Conservation (phyloP, 1,284 basidiomycete species). For the Porodaedalea pini region DNA sequence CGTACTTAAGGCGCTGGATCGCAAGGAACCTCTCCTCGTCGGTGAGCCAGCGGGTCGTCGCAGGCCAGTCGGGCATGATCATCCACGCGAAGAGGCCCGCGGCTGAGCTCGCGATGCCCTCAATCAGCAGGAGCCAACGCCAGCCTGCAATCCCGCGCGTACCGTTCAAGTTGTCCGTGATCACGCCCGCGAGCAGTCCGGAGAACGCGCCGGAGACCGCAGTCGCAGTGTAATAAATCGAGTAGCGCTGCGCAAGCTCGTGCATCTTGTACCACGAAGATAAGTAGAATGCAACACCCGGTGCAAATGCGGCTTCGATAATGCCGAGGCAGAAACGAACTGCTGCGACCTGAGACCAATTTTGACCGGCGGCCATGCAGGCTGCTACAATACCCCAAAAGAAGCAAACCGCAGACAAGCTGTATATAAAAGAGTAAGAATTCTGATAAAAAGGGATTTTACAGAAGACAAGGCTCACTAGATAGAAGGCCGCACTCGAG, state of each 20-base stretch:
- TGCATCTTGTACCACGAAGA: conserved; percentile 37
- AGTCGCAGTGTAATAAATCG: conserved; percentile 40
- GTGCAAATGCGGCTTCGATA: conserved; percentile 61
- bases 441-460: background rate
- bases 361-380: conserved; percentile 23
- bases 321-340: conserved; percentile 35
- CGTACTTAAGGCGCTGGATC: conserved; percentile 36
- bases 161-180: conserved; percentile 49
- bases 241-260: conserved; percentile 25
- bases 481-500: conserved; percentile 5
- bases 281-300: conserved; percentile 63
- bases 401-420: conserved; percentile 23
- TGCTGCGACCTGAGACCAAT: conserved; percentile 22
- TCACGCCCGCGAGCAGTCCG: conserved; percentile 51
- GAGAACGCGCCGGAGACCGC: conserved; percentile 54
- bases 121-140: conserved; percentile 56
- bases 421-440: conserved; percentile 1
- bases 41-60: conserved; percentile 38
- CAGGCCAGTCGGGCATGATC: conserved; percentile 36
- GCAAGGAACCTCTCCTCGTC: conserved; percentile 38
- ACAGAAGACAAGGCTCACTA: background rate
- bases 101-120: conserved; percentile 48
- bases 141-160: conserved; percentile 53
- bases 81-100: conserved; percentile 44
- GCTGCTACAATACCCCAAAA: conserved; percentile 26